phyloP scores from a whole-genome alignment of 192 early-diverging fungal genomes.

The Lobosporangium transversale region DNA sequence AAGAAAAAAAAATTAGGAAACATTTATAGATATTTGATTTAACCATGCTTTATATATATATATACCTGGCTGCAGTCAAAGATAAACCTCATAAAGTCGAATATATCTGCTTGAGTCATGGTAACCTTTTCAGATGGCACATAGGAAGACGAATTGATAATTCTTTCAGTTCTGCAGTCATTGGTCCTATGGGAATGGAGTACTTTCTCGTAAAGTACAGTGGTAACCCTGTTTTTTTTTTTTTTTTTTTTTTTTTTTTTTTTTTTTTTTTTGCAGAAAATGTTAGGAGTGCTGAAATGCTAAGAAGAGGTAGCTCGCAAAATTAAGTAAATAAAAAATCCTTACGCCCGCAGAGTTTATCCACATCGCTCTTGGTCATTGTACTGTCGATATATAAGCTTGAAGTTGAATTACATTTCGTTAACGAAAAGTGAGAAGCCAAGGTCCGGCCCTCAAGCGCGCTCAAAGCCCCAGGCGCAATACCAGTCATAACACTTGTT shows the following conservation, averaged over 20 bases:
- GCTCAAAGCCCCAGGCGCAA: conserved; percentile 31
- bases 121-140: conserved; percentile 20
- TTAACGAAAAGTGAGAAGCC: conserved; percentile 34
- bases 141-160: conserved; percentile 46
- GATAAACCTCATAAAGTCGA: conserved; percentile 70
- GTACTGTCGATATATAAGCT: conserved; percentile 52
- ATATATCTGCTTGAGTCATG: conserved; percentile 62
- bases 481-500: conserved; percentile 9
- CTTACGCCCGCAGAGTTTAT: conserved; percentile 48
- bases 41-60: background rate
- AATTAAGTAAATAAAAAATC: conserved; percentile 1
- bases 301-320: background rate
- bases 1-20: background rate
- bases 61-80: conserved; percentile 69
- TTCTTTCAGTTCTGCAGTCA: conserved; percentile 40
- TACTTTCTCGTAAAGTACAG: conserved; percentile 38
- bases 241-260: too few species aligned
- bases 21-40: too few species aligned
- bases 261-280: too few species aligned
- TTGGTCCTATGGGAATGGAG: conserved; percentile 32
- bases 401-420: conserved; percentile 49
- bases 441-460: conserved; percentile 23
- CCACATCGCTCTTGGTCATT: conserved; percentile 48
- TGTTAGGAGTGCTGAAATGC: too few species aligned
- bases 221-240: conserved; percentile 40